A percentile compares a stretch with the other conserved stretches of the same genome.
Conservation (phyloP, 768 basidiomycete genomes). For the Paxillus ammoniavirescens region DNA sequence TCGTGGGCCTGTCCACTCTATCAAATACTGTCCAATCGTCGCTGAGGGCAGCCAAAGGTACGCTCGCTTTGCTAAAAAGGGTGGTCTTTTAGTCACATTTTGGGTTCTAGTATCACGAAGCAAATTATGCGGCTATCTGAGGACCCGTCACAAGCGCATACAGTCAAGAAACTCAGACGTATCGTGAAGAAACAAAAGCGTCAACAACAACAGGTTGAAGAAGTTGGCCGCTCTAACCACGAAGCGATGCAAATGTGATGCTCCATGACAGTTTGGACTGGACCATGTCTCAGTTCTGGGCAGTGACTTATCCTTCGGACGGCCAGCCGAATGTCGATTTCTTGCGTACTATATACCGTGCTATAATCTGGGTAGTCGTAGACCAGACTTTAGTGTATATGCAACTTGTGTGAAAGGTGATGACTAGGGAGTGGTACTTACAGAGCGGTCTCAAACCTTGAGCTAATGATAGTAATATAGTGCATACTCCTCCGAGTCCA, state of each 20-base stretch:
- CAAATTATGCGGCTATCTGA: slow-evolving; percentile 45
- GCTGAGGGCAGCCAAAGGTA: slow-evolving; percentile 55
- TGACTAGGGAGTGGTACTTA: no score
- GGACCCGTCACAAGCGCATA: slow-evolving; percentile 35
- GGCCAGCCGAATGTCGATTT: background rate
- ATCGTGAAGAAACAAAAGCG: slow-evolving; percentile 37
- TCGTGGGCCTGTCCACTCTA: slow-evolving; percentile 39
- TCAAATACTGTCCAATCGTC: slow-evolving; percentile 58
- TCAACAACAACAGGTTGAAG: slow-evolving; percentile 11
- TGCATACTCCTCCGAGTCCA: no score
- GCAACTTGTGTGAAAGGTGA: background rate
- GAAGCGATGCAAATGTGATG: slow-evolving; percentile 7
- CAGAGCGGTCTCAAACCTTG: no score
- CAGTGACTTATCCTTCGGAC: background rate
- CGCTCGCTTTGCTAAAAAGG: slow-evolving; percentile 4
- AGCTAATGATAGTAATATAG: no score
- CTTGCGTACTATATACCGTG: slow-evolving; percentile 6
- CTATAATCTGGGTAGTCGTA: slow-evolving; percentile 13
- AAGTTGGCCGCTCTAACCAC: background rate
- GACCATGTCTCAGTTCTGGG: background rate
- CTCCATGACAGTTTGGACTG: background rate
- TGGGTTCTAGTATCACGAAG: slow-evolving; percentile 36
- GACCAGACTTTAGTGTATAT: slow-evolving; percentile 1
- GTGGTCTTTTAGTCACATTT: slow-evolving; percentile 3
- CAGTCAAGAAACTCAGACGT: slow-evolving; percentile 38